Base-by-base conservation (phyloP, 2,329 filamentous ascomycete species). In the Acrodontium crateriforme region DNA sequence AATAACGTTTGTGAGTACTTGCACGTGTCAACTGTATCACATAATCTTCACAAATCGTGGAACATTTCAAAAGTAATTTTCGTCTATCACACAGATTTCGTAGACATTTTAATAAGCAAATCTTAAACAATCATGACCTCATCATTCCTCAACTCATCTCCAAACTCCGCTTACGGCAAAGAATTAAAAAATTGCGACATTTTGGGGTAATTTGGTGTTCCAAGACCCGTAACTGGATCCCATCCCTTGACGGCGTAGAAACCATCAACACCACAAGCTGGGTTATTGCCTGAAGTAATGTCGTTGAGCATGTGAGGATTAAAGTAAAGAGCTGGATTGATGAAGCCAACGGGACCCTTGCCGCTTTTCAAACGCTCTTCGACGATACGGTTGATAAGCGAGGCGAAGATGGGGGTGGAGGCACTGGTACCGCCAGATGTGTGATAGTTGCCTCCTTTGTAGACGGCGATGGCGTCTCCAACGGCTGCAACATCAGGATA, bases 401-500 rank as follows among this genome's bases (percentile, higher is more conserved):
- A 23, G 3, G 38, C 47, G 16, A 45, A 49, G 15, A 47, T 46
- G 2, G 46, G 46, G 8, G 44, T 26, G 3, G 42, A 34, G 10
- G 41, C 35, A 9, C 30, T 37, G 2, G 47, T 48, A 9, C 46
- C 47, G 10, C 31, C 42, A 8, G 29, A 30, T 3, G 34, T 23
- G 3, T 21, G 31, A 23, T 56, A 55, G 4, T 43, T 38, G 10
- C 59, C 59, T 13, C 56, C 41, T 10, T 56, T 37, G 4, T 56
- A 56, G 6, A 56, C 47, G 8, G 28, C 60, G 52, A 58, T 54
- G 32, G 58, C 50, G 29, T 56, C 50, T 2, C 49, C 53, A 35
- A 71, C 67, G 7, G 60, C 60, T 7, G 59, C 52, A 17, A 63
- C 52, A 35, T 64, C 60, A 1, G 60, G 60, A 37, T 63, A 61